Evolutionary conservation across 306 rosid species (phyloP).

Genomic region (Sicyos edulis): DNA sequence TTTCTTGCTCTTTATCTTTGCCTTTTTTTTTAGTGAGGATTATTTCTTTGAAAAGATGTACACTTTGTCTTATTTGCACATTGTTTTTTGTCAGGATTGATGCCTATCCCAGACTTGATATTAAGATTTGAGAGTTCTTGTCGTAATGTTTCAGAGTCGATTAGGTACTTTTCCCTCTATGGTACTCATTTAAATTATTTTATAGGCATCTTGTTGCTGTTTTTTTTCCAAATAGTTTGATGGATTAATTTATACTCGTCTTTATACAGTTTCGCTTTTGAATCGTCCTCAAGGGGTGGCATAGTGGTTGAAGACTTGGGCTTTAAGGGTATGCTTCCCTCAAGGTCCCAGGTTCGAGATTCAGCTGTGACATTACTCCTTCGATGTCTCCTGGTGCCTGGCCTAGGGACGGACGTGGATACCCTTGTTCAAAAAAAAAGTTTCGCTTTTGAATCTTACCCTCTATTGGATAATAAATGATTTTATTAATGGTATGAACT

Average conservation of each 20-base stretch:
- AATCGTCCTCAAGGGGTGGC: no score
- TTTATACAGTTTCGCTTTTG: neutral
- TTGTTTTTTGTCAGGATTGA: slow-evolving; percentile 50
- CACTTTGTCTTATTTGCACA: neutral
- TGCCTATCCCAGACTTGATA: slow-evolving; percentile 77
- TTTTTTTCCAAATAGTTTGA: neutral
- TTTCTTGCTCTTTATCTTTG: slow-evolving; percentile 11
- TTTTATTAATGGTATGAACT: neutral
- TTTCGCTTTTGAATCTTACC: neutral
- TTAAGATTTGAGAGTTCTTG: slow-evolving; percentile 64
- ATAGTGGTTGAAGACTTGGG: no score
- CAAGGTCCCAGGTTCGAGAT: no score
- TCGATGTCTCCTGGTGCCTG: no score
- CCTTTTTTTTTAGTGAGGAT: neutral
- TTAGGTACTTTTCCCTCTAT: slow-evolving; percentile 42
- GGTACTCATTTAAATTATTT: neutral
- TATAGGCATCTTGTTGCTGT: neutral
- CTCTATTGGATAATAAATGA: neutral
- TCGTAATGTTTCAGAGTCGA: slow-evolving; percentile 68
- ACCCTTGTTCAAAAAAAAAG: no score
- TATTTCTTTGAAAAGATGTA: neutral
- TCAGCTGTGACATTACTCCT: no score
- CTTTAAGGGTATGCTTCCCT: no score
- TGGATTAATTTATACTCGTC: neutral
- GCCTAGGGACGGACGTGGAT: no score